A percentile compares a stretch with the other conserved stretches of the same genome.
Conservation (phyloP, 371 early-diverging fungal species). For the Actinomucor elegans region DNA sequence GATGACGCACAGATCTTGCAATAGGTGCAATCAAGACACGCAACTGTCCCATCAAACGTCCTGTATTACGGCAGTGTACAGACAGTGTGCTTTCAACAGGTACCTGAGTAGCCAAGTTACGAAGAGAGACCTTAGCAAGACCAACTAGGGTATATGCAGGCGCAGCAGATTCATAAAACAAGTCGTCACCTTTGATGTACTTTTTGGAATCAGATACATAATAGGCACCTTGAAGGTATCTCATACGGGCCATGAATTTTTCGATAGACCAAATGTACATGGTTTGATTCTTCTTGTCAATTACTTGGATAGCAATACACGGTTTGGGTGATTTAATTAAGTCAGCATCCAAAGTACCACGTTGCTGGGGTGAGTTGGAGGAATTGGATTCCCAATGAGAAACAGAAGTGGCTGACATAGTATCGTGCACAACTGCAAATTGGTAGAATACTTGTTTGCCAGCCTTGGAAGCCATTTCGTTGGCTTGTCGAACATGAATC, state of each 20-base stretch:
- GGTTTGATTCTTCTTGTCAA: slow-evolving; percentile 62
- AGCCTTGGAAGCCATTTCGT: slow-evolving; percentile 71
- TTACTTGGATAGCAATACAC: slow-evolving; percentile 62
- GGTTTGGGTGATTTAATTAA: slow-evolving; percentile 46
- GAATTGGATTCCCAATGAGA: slow-evolving; percentile 61
- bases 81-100: slow-evolving; percentile 49
- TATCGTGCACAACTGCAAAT: slow-evolving; percentile 59
- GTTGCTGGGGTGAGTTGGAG: slow-evolving; percentile 9
- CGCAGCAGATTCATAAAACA: slow-evolving; percentile 63
- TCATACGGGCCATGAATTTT: slow-evolving; percentile 51
- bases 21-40: slow-evolving; percentile 52
- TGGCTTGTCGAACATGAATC: slow-evolving; percentile 74
- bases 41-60: slow-evolving; percentile 51
- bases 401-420: slow-evolving; percentile 32
- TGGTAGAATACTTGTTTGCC: slow-evolving; percentile 76
- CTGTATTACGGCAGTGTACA: slow-evolving; percentile 55
- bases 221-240: slow-evolving; percentile 63
- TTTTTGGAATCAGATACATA: slow-evolving; percentile 64
- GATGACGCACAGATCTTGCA: slow-evolving; percentile 33
- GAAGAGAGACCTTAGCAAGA: slow-evolving; percentile 48
- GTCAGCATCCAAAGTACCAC: slow-evolving; percentile 40
- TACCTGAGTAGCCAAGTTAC: slow-evolving; percentile 47
- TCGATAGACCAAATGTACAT: slow-evolving; percentile 72
- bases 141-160: slow-evolving; percentile 63
- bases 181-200: slow-evolving; percentile 67